Conservation (phyloP, 768 basidiomycete genomes). For the Termitomyces sp. region DNA sequence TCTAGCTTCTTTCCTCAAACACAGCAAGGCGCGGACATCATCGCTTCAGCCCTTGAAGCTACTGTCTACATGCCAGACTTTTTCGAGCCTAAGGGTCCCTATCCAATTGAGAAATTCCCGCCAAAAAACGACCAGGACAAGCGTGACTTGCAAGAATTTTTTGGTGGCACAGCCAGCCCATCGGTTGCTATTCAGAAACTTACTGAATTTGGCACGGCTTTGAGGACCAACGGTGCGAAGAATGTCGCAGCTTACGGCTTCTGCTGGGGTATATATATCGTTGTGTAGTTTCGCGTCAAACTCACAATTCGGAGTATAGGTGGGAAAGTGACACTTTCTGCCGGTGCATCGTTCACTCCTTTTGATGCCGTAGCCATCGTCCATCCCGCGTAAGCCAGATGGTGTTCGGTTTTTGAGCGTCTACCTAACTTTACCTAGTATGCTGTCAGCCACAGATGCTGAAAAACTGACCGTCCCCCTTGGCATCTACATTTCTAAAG, state of each 20-base stretch:
- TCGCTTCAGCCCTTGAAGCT: slow-evolving; percentile 45
- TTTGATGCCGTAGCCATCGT: slow-evolving; percentile 45
- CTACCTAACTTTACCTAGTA: slow-evolving; percentile 26
- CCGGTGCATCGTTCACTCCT: slow-evolving; percentile 34
- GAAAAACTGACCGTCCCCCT: slow-evolving; percentile 47
- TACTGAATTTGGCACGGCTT: slow-evolving; percentile 30
- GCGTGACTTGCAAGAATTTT: slow-evolving; percentile 50
- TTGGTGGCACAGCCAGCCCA: slow-evolving; percentile 47
- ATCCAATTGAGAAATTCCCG: slow-evolving; percentile 45
- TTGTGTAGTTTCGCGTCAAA: background rate
- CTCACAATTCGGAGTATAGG: slow-evolving; percentile 22
- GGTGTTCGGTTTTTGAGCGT: background rate
- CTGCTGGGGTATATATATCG: slow-evolving; percentile 47
- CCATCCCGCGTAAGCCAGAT: slow-evolving; percentile 52
- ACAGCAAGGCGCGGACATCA: slow-evolving; percentile 60
- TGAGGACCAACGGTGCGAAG: slow-evolving; percentile 38
- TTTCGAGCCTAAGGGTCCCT: slow-evolving; percentile 49
- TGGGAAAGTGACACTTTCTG: slow-evolving; percentile 43
- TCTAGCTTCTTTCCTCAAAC: slow-evolving; percentile 56
- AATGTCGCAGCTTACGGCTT: slow-evolving; percentile 48
- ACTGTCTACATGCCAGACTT: slow-evolving; percentile 67
- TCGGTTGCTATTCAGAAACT: slow-evolving; percentile 34
- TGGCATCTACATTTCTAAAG: slow-evolving; percentile 51
- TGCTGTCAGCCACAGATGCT: slow-evolving; percentile 48
- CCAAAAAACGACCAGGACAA: slow-evolving; percentile 50